Percentiles rank a stretch among this genome's conserved stretches.
phyloP scores from a whole-genome alignment of 1,284 basidiomycete species.

The Ganoderma sp. region DNA sequence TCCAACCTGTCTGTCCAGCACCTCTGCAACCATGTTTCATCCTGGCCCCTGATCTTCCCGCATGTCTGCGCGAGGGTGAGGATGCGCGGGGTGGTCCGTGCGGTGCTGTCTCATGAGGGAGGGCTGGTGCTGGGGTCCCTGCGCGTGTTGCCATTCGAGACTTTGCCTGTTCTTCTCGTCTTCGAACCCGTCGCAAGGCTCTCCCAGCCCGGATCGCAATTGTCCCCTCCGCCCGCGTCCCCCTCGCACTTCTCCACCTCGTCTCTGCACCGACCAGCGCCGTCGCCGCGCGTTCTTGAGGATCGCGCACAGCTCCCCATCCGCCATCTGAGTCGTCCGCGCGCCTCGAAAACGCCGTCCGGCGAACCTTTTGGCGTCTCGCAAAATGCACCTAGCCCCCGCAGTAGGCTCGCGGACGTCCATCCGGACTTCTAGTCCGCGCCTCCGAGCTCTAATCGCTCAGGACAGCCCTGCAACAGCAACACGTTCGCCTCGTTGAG shows the following conservation, averaged over 20 bases:
- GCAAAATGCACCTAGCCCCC: conserved; percentile 3
- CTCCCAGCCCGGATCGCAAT: conserved; percentile 4
- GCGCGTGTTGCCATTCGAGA: conserved; percentile 36
- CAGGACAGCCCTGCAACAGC: background rate
- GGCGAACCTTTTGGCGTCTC: conserved; percentile 16
- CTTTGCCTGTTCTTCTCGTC: conserved; percentile 27
- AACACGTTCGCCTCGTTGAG: background rate
- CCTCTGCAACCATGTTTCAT: background rate
- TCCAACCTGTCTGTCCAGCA: background rate
- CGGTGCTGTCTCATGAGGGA: conserved; percentile 29
- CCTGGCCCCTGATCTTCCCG: background rate
- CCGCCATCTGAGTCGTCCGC: background rate
- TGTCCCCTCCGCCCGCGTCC: conserved; percentile 9
- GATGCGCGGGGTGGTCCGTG: conserved; percentile 30
- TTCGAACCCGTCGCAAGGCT: conserved; percentile 12
- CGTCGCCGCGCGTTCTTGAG: conserved; percentile 3
- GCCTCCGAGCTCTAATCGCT: conserved; percentile 8
- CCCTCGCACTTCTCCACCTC: conserved; percentile 9
- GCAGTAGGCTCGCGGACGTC: conserved; percentile 8
- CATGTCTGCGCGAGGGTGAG: background rate
- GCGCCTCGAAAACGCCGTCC: background rate
- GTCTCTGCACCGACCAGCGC: background rate
- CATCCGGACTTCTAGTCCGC: conserved; percentile 1
- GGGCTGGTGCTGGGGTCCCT: conserved; percentile 26
- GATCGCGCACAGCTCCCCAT: background rate